Conservation (phyloP, 805 yeast species). For the Wickerhamiella occidentalis region DNA sequence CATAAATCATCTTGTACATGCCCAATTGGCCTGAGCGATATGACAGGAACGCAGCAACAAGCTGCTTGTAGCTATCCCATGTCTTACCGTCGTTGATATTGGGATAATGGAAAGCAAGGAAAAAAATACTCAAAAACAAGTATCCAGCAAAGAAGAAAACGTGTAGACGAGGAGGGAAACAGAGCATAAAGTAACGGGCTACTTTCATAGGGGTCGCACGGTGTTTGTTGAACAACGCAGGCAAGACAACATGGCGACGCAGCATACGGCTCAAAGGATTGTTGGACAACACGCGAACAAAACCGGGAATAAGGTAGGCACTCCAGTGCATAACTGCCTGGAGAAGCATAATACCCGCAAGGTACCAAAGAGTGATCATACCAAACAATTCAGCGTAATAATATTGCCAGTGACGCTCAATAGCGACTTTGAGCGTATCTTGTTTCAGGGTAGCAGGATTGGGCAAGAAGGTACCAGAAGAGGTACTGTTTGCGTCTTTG, state of each 20-base stretch:
- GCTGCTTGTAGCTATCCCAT: conserved; percentile 3
- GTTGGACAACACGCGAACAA: background rate
- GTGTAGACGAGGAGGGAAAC: conserved; percentile 11
- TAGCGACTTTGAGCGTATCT: background rate
- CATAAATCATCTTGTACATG: conserved; percentile 34
- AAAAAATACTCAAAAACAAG: conserved; percentile 1
- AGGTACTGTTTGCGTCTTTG: background rate
- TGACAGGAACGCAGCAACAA: conserved; percentile 19
- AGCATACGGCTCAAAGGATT: background rate
- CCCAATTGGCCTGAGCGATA: conserved; percentile 28
- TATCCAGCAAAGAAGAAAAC: conserved; percentile 1
- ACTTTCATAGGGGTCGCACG: conserved; percentile 10
- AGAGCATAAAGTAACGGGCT: conserved; percentile 1
- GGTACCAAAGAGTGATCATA: conserved; percentile 8
- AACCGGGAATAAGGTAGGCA: conserved; percentile 1
- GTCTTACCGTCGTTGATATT: background rate
- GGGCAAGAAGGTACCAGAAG: conserved; percentile 4
- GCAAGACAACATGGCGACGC: conserved; percentile 6
- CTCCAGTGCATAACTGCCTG: conserved; percentile 8
- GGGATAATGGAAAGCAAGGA: conserved; percentile 10
- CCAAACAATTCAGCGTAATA: background rate
- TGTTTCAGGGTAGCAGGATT: background rate
- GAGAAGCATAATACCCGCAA: background rate
- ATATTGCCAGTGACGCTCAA: conserved; percentile 4
- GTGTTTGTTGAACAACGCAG: conserved; percentile 9